Percentiles rank a stretch among this genome's conserved stretches.
Evolutionary conservation across 2,329 filamentous ascomycete species (phyloP).

Genomic region (Massarina eburnea): DNA sequence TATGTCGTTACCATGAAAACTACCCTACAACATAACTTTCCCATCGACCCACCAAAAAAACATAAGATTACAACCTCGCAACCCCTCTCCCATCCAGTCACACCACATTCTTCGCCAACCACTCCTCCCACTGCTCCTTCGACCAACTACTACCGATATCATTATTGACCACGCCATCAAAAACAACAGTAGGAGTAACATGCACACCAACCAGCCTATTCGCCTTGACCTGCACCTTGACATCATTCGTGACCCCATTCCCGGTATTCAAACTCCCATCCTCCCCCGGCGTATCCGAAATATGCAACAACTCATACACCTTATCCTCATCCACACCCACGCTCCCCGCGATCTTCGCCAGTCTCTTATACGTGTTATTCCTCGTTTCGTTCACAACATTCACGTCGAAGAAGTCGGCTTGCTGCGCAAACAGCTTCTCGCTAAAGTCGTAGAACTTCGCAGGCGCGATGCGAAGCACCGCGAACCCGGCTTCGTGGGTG

Average conservation of each 20-base stretch:
- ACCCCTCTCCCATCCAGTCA: constrained; percentile 40
- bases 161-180: constrained; percentile 80
- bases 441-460: constrained; percentile 80
- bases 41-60: no score
- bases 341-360: constrained; percentile 71
- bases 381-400: constrained; percentile 80
- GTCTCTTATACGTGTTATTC: constrained; percentile 78
- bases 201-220: constrained; percentile 79
- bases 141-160: constrained; percentile 79
- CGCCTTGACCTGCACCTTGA: constrained; percentile 82
- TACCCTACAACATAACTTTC: no score
- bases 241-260: constrained; percentile 79
- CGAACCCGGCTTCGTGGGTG: constrained; percentile 79
- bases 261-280: constrained; percentile 75
- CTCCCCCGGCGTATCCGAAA: constrained; percentile 66
- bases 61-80: background rate
- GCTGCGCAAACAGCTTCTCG: constrained; percentile 66
- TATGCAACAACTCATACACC: constrained; percentile 68
- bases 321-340: constrained; percentile 71
- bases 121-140: constrained; percentile 81
- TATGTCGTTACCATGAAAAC: no score
- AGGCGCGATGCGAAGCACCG: constrained; percentile 71
- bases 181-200: constrained; percentile 86
- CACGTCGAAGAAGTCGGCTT: constrained; percentile 81
- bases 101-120: constrained; percentile 67